These are phyloP conservation scores for Trametes punicea DNA, from an alignment of 768 basidiomycete genomes.

Conservation along the genomic window DNA sequence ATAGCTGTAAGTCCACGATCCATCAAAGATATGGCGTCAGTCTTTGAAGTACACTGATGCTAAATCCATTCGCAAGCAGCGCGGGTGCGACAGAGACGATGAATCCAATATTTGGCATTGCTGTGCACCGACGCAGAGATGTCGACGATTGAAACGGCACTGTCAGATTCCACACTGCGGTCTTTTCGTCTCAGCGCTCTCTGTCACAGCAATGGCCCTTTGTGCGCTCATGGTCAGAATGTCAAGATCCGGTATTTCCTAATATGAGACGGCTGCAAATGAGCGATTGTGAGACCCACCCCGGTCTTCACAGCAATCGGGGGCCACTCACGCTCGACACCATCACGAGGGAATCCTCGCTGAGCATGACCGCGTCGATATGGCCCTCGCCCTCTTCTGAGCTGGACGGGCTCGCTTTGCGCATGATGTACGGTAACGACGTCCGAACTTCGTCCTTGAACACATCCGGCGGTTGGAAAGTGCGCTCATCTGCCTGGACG, in stretches of 20 bases:
- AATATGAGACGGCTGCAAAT: slow-evolving; percentile 6
- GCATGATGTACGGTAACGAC: slow-evolving; percentile 44
- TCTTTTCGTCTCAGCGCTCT: too few species aligned
- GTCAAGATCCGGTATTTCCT: slow-evolving; percentile 26
- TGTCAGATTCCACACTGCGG: too few species aligned
- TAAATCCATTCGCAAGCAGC: too few species aligned
- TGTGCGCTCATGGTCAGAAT: too few species aligned
- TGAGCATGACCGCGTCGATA: slow-evolving; percentile 44
- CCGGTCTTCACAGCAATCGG: background rate
- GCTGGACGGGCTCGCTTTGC: slow-evolving; percentile 16
- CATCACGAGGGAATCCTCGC: slow-evolving; percentile 52
- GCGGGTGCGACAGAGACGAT: too few species aligned
- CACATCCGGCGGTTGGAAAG: slow-evolving; percentile 28
- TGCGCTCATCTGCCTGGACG: slow-evolving; percentile 6
- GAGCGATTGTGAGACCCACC: background rate
- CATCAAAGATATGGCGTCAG: too few species aligned
- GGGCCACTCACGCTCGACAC: slow-evolving; percentile 32
- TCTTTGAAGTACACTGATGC: too few species aligned
- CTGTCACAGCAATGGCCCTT: too few species aligned
- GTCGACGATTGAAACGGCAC: too few species aligned
- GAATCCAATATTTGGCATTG: too few species aligned
- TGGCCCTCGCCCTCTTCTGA: slow-evolving; percentile 11
- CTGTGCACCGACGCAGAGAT: too few species aligned
- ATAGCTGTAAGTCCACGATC: too few species aligned
- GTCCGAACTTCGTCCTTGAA: slow-evolving; percentile 44